These are phyloP conservation scores for Trichoderma simmonsii DNA, from an alignment of 2,329 filamentous ascomycete genomes.

Conservation along the genomic window DNA sequence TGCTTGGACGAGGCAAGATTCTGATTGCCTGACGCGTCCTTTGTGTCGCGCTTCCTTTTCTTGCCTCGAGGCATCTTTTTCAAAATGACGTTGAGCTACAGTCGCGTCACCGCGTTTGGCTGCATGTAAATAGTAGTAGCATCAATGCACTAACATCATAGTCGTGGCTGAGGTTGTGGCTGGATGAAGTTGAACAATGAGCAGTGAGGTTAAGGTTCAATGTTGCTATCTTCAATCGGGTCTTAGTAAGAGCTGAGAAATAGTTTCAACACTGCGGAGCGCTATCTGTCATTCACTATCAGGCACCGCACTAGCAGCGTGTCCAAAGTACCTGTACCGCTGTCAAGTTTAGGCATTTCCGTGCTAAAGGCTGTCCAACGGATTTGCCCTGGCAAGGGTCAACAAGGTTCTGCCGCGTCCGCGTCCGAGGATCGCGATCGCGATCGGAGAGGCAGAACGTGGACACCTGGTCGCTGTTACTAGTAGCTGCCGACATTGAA, in stretches of 20 bases:
- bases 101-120: background rate
- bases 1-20: background rate
- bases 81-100: background rate
- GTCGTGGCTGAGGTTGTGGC: background rate
- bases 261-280: background rate
- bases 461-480: slow-evolving; percentile 1
- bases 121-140: background rate
- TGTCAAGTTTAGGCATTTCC: background rate
- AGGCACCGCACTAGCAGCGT: background rate
- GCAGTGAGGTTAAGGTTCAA: background rate
- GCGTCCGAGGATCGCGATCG: slow-evolving; percentile 17
- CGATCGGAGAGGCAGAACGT: slow-evolving; percentile 17
- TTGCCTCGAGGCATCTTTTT: slow-evolving; percentile 26
- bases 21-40: slow-evolving; percentile 25
- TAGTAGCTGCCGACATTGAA: slow-evolving; percentile 1
- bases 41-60: slow-evolving; percentile 29
- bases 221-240: background rate
- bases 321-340: background rate
- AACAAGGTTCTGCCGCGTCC: slow-evolving; percentile 8
- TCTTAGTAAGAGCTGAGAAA: background rate
- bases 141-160: background rate
- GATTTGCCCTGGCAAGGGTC: slow-evolving; percentile 8
- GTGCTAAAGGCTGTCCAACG: background rate
- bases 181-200: background rate
- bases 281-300: background rate